Evolutionary conservation across 2,329 filamentous ascomycete species (phyloP).

Genomic region (Aspergillus amoenus): DNA sequence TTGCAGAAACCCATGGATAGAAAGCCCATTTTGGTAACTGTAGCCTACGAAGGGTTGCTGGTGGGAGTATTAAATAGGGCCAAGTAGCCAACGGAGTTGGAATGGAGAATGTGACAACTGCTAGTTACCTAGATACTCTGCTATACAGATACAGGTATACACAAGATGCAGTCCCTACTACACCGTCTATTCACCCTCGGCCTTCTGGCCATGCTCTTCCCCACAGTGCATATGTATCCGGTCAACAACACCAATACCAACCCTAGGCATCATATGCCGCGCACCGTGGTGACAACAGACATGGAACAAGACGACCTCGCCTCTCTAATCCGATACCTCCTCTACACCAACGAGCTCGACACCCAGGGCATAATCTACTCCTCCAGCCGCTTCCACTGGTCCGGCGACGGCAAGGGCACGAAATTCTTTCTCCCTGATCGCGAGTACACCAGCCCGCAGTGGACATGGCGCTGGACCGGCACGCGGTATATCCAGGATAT

Average conservation of each 20-base stretch:
- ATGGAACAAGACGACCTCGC: conserved; percentile 6
- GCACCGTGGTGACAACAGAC: neutral
- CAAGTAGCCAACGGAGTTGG: no score
- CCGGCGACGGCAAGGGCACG: conserved; percentile 3
- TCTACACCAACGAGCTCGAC: conserved; percentile 8
- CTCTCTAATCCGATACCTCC: conserved; percentile 6
- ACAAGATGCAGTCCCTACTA: neutral
- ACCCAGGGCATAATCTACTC: conserved; percentile 2
- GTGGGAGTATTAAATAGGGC: no score
- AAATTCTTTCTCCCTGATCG: neutral
- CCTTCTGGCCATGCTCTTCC: neutral
- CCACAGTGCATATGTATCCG: neutral
- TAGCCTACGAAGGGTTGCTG: no score
- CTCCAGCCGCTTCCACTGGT: conserved; percentile 1
- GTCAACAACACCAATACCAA: neutral
- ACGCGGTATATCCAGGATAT: conserved; percentile 1
- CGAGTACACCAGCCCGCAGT: neutral
- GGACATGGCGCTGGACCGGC: conserved; percentile 2
- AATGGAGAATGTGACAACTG: no score
- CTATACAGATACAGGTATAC: no score
- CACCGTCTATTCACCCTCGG: neutral
- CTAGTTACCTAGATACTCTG: no score
- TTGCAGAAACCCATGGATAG: no score
- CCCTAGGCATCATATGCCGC: neutral
- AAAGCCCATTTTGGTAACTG: no score